Conservation (phyloP, 805 yeast species). For the Metschnikowia similis region DNA sequence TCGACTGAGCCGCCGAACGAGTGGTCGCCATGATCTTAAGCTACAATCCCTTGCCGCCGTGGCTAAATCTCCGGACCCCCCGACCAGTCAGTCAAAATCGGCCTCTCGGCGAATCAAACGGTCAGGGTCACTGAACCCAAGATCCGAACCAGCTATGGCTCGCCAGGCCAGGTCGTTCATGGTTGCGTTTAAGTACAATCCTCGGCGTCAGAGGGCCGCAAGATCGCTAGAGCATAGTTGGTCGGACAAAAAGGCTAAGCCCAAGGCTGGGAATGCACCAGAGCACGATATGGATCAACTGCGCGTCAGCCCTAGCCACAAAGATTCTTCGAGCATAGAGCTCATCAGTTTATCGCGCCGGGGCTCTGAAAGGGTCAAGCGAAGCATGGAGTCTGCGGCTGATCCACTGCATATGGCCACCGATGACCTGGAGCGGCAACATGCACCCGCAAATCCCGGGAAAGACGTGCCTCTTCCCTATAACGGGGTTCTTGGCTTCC, state of each 20-base stretch:
- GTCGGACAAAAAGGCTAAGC: neutral
- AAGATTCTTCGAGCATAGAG: neutral
- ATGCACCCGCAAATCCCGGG: neutral
- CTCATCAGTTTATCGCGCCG: neutral
- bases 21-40: neutral
- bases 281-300: neutral
- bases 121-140: neutral
- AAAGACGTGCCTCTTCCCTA: constrained; percentile 44
- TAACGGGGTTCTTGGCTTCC: constrained; percentile 57
- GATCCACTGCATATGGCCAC: neutral
- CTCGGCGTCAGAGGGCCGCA: neutral
- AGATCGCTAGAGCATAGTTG: neutral
- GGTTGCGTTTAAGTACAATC: neutral
- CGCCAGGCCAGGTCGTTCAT: neutral
- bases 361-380: neutral
- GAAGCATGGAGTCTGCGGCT: neutral
- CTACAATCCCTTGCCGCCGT: neutral
- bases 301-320: neutral
- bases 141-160: neutral
- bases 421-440: neutral
- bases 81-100: neutral
- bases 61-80: neutral
- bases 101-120: neutral
- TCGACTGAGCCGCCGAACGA: neutral
- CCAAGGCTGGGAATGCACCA: neutral